phyloP scores from a whole-genome alignment of 78 protist genomes.

The Goniomonas avonlea region DNA sequence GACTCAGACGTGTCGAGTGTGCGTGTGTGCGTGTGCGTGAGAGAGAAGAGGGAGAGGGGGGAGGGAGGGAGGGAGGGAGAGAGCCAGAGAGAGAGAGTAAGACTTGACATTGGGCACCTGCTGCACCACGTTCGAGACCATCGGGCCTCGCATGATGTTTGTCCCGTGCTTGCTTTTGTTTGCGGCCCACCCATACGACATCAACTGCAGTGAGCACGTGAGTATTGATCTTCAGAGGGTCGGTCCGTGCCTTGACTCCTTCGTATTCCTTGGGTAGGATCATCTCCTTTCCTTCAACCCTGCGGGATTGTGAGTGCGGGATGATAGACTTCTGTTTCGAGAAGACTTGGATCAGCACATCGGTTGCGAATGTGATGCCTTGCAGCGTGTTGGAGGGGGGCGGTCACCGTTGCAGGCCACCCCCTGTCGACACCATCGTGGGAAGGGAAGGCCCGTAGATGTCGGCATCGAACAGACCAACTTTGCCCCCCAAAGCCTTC shows the following conservation, averaged over 20 bases:
- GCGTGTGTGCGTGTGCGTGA: neutral
- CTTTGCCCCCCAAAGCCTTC: constrained; percentile 7
- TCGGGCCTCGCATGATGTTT: constrained; percentile 32
- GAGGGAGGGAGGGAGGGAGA: neutral
- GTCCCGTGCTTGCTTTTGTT: neutral
- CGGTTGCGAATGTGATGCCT: neutral
- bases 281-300: neutral
- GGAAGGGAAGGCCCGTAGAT: constrained; percentile 84
- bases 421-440: constrained; percentile 27
- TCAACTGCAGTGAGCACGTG: too few relatives aligned
- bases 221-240: too few relatives aligned
- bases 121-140: neutral
- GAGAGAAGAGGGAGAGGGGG: neutral
- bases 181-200: constrained; percentile 22
- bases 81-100: too few relatives aligned
- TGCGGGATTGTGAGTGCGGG: too few relatives aligned
- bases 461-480: constrained; percentile 85
- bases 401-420: too few relatives aligned
- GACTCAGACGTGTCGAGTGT: too few relatives aligned
- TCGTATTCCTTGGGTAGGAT: neutral
- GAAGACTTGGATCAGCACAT: neutral
- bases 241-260: too few relatives aligned
- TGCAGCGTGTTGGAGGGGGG: neutral
- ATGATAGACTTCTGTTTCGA: too few relatives aligned
- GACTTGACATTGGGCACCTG: too few relatives aligned